phyloP scores from a whole-genome alignment of 1,139 yeast genomes.

The Nakaseomyces glabratus region DNA sequence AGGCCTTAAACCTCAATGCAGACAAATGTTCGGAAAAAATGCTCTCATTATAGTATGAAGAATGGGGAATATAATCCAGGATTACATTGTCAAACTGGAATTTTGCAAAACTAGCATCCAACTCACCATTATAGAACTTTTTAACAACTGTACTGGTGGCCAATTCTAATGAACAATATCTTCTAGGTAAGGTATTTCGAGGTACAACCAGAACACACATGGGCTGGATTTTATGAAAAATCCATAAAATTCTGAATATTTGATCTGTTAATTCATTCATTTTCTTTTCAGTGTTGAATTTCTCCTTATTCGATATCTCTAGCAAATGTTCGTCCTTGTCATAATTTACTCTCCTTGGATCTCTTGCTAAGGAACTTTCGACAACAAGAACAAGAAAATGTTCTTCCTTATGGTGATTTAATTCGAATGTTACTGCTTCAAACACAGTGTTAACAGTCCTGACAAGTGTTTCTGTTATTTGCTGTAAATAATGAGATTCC shows the following conservation, averaged over 20 bases:
- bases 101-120: slow-evolving; percentile 71
- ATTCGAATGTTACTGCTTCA: slow-evolving; percentile 89
- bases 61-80: slow-evolving; percentile 31
- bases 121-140: slow-evolving; percentile 64
- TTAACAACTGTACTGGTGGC: slow-evolving; percentile 90
- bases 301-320: slow-evolving; percentile 13
- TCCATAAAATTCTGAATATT: slow-evolving; percentile 56
- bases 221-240: slow-evolving; percentile 63
- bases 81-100: slow-evolving; percentile 38
- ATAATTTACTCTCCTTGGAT: slow-evolving; percentile 1
- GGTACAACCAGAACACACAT: slow-evolving; percentile 78
- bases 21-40: slow-evolving; percentile 31
- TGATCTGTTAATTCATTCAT: slow-evolving; percentile 60
- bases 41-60: slow-evolving; percentile 29
- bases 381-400: slow-evolving; percentile 79
- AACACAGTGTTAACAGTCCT: slow-evolving; percentile 73
- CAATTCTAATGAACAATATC: slow-evolving; percentile 47
- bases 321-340: slow-evolving; percentile 2
- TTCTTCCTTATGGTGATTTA: slow-evolving; percentile 66
- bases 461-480: slow-evolving; percentile 58
- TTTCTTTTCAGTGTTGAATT: slow-evolving; percentile 19
- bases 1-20: slow-evolving; percentile 20
- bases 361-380: slow-evolving; percentile 64
- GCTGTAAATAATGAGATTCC: slow-evolving; percentile 67
- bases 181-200: slow-evolving; percentile 75